These are phyloP conservation scores for Eucalyptus globulus DNA, from an alignment of 345 rosid species.

Conservation along the genomic window DNA sequence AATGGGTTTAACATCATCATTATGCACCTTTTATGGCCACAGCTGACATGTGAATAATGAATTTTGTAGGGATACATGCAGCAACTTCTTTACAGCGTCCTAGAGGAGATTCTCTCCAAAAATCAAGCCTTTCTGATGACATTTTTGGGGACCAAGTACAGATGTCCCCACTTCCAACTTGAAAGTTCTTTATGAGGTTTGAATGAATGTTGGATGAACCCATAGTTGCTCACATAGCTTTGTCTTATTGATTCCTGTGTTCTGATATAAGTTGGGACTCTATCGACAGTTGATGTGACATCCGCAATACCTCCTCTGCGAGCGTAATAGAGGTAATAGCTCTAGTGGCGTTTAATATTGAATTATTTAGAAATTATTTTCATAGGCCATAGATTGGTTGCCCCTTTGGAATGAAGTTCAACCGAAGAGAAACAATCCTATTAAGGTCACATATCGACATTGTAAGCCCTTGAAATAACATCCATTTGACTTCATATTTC, in stretches of 20 bases:
- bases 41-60: neutral
- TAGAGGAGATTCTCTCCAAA: constrained; percentile 40
- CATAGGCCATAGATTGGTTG: neutral
- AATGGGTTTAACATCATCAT: neutral
- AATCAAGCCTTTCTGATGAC: constrained; percentile 35
- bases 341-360: neutral
- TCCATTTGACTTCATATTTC: neutral
- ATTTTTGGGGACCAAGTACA: constrained; percentile 39
- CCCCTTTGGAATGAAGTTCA: neutral
- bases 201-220: neutral
- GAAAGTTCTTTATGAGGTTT: neutral
- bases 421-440: neutral
- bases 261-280: neutral
- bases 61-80: constrained; percentile 54
- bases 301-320: neutral
- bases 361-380: neutral
- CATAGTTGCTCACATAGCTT: neutral
- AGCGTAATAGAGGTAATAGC: neutral
- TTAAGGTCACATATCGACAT: neutral
- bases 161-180: constrained; percentile 48
- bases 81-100: constrained; percentile 70
- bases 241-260: neutral
- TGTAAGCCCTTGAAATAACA: neutral
- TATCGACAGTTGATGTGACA: neutral
- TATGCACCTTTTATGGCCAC: neutral